phyloP scores from a whole-genome alignment of 2,329 filamentous ascomycete species.

The Nemania diffusa region DNA sequence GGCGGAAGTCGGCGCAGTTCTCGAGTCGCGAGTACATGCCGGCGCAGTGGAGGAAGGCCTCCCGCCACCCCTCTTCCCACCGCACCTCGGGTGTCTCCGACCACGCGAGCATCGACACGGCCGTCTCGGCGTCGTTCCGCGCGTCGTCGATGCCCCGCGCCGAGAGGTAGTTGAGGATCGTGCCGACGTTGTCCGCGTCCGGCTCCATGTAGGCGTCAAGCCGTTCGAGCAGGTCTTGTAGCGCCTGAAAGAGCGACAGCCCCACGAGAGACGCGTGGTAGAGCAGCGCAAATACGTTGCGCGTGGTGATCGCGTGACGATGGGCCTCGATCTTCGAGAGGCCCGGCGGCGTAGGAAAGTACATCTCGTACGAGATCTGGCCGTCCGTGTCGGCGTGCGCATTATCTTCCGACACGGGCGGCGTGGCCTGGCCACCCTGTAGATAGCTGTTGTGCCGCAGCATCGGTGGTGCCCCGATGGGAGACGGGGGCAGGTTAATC shows the following conservation, averaged over 20 bases:
- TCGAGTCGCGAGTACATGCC: constrained; percentile 70
- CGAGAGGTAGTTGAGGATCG: constrained; percentile 70
- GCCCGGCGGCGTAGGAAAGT: constrained; percentile 67
- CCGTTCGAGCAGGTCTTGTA: constrained; percentile 70
- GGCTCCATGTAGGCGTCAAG: constrained; percentile 68
- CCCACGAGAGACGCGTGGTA: constrained; percentile 74
- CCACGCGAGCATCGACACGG: constrained; percentile 72
- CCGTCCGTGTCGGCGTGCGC: constrained; percentile 60
- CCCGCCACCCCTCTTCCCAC: constrained; percentile 75
- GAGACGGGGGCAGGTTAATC: constrained; percentile 56
- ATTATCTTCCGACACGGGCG: constrained; percentile 58
- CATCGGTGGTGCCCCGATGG: constrained; percentile 55
- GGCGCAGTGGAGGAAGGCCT: constrained; percentile 73
- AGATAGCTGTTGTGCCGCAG: constrained; percentile 48
- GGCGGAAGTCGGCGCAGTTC: constrained; percentile 64
- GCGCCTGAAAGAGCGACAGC: constrained; percentile 69
- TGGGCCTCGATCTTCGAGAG: constrained; percentile 60
- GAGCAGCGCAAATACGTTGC: constrained; percentile 75
- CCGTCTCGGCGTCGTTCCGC: constrained; percentile 67
- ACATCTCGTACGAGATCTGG: constrained; percentile 70
- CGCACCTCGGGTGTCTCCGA: constrained; percentile 69
- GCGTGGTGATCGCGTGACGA: constrained; percentile 71
- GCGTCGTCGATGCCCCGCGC: constrained; percentile 71
- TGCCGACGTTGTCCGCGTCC: constrained; percentile 65
- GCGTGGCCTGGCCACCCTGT: constrained; percentile 53